Base-by-base conservation (phyloP, 1,284 basidiomycete species). In the Microbotryum violaceum region DNA sequence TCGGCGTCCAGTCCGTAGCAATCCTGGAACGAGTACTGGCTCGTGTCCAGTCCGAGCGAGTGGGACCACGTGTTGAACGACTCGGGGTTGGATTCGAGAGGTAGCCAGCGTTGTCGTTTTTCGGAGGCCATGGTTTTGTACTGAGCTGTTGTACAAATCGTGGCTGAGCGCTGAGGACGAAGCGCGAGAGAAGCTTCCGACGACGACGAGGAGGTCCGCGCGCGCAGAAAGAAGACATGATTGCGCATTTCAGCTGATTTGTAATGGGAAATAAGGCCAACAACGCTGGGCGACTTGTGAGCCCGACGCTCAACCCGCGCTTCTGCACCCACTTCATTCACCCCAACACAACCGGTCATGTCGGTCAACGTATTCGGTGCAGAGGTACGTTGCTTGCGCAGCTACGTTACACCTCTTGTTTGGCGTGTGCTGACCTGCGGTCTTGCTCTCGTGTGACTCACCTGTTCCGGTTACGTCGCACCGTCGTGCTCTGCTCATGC, bases 1-100 rank as follows among this genome's bases (percentile, higher is more conserved):
- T 86, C 87, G 1, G 80, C 75, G 66, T 93, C 91, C 37, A 93
- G 78, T 3, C 88, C 89, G 71, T 84, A 93, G 45, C 92, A 80
- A 73, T 94, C 91, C 62, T 82, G 79, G 72, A 93, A 93, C 47
- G 81, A 77, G 9, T 82, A 80, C 25, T 81, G 77, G 6, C 79
- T 74, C 2, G 76, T 74, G 1, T 84, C 78, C 3, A 93, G 79
- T 3, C 91, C 91, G 4, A 87, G 84, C 54, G 83, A 82, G 45
- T 79, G 75, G 0, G 89, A 81, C 90, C 90, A 93, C 9, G 55
- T 53, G 46, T 67, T 65, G 59, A 63, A 60, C 12, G 58, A 59
- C 6, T 62, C 56, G 0, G 67, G 65, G 59, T 67, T 65, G n/a
- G 57, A 61, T 54, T 68, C 67, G 42, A 68, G 62, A 1, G 67